A percentile compares a stretch with the other conserved stretches of the same genome.
These are phyloP conservation scores for Chlorokybus atmophyticus DNA, from an alignment of 139 green algal genomes.

Conservation along the genomic window DNA sequence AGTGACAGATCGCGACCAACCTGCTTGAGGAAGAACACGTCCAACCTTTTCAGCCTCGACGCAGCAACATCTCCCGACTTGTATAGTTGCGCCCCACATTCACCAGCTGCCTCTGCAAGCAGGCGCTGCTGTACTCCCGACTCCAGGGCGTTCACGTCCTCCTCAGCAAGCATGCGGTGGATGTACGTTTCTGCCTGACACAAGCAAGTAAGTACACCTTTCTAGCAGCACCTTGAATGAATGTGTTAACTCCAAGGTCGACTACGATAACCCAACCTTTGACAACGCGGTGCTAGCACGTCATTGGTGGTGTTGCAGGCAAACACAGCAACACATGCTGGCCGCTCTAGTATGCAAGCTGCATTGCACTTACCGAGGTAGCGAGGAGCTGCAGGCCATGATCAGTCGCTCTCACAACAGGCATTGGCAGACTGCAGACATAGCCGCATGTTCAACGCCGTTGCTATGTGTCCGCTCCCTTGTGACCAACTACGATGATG, in stretches of 20 bases:
- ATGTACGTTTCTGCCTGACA: too few species aligned
- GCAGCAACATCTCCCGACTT: not conserved
- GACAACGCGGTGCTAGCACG: not conserved
- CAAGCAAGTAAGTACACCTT: too few species aligned
- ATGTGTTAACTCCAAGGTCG: too few species aligned
- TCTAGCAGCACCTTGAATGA: too few species aligned
- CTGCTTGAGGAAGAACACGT: constrained; percentile 17
- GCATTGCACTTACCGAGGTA: constrained; percentile 7
- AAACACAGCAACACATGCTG: not conserved
- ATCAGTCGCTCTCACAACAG: constrained; percentile 6
- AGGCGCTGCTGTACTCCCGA: not conserved
- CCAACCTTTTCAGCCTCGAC: constrained; percentile 7
- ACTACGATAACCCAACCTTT: too few species aligned
- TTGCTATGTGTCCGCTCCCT: not conserved
- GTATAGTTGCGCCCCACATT: constrained; percentile 8
- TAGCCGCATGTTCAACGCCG: not conserved
- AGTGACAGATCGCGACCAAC: too few species aligned
- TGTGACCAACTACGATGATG: not conserved
- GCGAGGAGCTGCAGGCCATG: constrained; percentile 4
- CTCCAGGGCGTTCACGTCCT: not conserved
- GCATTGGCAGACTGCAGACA: constrained; percentile 11
- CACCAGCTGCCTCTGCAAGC: constrained; percentile 7
- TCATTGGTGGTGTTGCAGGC: constrained; percentile 1
- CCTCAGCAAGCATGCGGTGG: constrained; percentile 10
- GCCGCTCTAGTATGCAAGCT: not conserved